phyloP scores from a whole-genome alignment of 129 eudicot species.

The Escallonia rubra region DNA sequence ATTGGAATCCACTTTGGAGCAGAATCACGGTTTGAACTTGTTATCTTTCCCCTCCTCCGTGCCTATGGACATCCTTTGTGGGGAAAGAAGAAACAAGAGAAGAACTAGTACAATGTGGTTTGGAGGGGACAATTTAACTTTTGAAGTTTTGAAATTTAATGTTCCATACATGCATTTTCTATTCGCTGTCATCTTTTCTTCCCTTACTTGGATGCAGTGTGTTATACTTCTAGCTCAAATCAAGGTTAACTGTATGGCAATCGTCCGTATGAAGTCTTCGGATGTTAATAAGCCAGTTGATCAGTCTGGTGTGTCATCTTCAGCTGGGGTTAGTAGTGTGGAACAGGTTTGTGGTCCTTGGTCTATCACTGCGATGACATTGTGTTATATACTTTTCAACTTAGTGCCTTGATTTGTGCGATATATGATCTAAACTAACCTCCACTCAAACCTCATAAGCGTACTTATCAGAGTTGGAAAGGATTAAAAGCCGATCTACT shows the following conservation, averaged over 20 bases:
- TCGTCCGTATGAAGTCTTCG: conserved; percentile 54
- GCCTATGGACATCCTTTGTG: neutral
- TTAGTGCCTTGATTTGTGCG: too few species aligned
- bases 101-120: neutral
- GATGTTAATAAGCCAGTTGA: conserved; percentile 23
- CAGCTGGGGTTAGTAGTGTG: conserved; percentile 44
- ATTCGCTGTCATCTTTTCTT: conserved; percentile 14
- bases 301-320: conserved; percentile 16
- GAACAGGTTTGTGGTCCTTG: conserved; percentile 93
- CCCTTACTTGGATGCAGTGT: conserved; percentile 49
- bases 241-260: conserved; percentile 81
- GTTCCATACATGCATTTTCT: neutral
- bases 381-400: neutral
- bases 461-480: neutral
- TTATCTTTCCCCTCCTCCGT: too few species aligned
- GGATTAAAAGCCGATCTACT: neutral
- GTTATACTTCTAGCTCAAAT: conserved; percentile 74
- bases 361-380: too few species aligned
- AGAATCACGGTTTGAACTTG: too few species aligned
- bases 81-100: neutral
- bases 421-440: too few species aligned
- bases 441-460: neutral
- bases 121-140: too few species aligned
- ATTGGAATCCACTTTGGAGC: too few species aligned
- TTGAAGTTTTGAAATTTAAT: too few species aligned